These are phyloP conservation scores for Pichia sp. DNA, from an alignment of 1,139 yeast species.

Conservation along the genomic window DNA sequence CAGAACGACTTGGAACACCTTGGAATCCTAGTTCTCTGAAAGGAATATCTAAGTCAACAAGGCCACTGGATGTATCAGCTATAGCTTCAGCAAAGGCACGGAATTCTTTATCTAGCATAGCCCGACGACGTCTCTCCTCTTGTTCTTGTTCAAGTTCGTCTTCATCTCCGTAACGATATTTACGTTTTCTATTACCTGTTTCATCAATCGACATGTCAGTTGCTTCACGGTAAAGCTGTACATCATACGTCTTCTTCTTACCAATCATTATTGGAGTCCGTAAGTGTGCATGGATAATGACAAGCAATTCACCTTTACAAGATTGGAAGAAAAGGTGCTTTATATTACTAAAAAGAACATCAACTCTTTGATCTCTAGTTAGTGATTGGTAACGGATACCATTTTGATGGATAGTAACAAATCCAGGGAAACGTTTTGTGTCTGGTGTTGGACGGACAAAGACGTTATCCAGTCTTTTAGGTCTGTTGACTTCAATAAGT, in stretches of 20 bases:
- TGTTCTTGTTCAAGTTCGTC: conserved; percentile 98
- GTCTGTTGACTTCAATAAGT: conserved; percentile 75
- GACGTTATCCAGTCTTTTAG: conserved; percentile 81
- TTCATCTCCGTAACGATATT: conserved; percentile 93
- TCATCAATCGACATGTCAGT: conserved; percentile 96
- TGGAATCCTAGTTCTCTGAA: conserved; percentile 94
- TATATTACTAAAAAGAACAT: conserved; percentile 82
- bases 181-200: conserved; percentile 88
- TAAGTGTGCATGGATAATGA: conserved; percentile 86
- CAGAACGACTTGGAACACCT: conserved; percentile 95
- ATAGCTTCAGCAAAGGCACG: conserved; percentile 84
- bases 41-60: conserved; percentile 86
- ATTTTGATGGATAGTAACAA: conserved; percentile 87
- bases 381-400: conserved; percentile 92
- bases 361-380: conserved; percentile 82
- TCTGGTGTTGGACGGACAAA: conserved; percentile 95
- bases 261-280: conserved; percentile 94
- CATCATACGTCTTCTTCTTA: conserved; percentile 90
- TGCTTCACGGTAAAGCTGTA: conserved; percentile 95
- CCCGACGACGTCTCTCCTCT: conserved; percentile 92
- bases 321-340: conserved; percentile 95
- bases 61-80: conserved; percentile 78
- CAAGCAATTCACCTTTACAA: conserved; percentile 90
- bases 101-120: conserved; percentile 87
- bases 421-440: conserved; percentile 90